Percentiles rank a stretch among this genome's conserved stretches.
Evolutionary conservation across 352 stramenopile genomes (phyloP).

Genomic region (Phytophthora fragariae): DNA sequence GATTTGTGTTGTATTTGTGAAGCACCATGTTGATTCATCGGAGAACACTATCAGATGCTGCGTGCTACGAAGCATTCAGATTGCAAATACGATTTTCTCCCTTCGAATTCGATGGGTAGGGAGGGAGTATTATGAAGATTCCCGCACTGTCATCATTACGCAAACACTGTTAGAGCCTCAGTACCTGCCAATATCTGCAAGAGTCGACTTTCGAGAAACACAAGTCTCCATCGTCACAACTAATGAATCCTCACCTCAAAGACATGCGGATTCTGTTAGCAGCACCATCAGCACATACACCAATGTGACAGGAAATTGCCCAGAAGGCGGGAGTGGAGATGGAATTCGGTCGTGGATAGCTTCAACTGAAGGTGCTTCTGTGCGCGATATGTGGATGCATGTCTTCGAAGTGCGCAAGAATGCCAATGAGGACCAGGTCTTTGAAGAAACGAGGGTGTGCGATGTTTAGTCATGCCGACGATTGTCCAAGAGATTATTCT

Average conservation of each 20-base stretch:
- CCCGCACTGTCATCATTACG: slow-evolving; percentile 22
- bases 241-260: neutral
- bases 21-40: slow-evolving; percentile 8
- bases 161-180: slow-evolving; percentile 18
- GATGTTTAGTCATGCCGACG: neutral
- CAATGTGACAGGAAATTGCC: slow-evolving; percentile 17
- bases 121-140: slow-evolving; percentile 19
- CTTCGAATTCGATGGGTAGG: slow-evolving; percentile 28
- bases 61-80: slow-evolving; percentile 6
- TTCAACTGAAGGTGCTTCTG: slow-evolving; percentile 7
- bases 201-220: slow-evolving; percentile 27
- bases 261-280: neutral
- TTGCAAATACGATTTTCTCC: slow-evolving; percentile 8
- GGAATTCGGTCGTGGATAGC: slow-evolving; percentile 20
- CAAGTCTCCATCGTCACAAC: slow-evolving; percentile 21
- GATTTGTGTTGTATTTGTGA: neutral
- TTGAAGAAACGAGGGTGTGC: slow-evolving; percentile 19
- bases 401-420: slow-evolving; percentile 22
- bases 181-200: neutral
- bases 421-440: slow-evolving; percentile 25
- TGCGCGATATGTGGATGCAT: slow-evolving; percentile 17
- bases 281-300: slow-evolving; percentile 9
- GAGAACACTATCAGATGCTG: slow-evolving; percentile 20
- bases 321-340: slow-evolving; percentile 8
- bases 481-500: neutral